Evolutionary conservation across 441 rosid species (phyloP), one percentile per base, ranked within the genome.

Genomic region (Mallotus japonicus): DNA sequence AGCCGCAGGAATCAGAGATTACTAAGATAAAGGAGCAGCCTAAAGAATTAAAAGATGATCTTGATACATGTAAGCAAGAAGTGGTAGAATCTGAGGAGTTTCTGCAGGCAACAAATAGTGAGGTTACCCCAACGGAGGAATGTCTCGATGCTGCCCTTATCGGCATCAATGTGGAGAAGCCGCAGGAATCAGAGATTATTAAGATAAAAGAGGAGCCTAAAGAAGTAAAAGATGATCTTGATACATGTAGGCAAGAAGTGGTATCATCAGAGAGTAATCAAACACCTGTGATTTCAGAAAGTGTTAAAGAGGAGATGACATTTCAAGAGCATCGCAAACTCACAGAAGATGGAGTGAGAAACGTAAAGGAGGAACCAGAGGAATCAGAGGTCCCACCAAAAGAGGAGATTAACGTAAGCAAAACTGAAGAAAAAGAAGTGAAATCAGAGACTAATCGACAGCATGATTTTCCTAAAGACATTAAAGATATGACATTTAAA

Each of bases 131-230:
- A 0, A 60, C 61, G 3, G 55, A 58, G 12, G 72, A 67, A 8
- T 68, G 61, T 54, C 11, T 54, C 8, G 17, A 8, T 67, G 9
- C 6, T 67, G 9, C 3, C 28, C 47, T 32, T 37, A 37, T 4
- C 47, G 22, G 42, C 16, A 24, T 28, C 11, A 8, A 28, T 8
- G 7, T 2, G 15, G 51, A 66, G 17, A 13, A 67, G 44, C 46
- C 60, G 37, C 55, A 16, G 13, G 55, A 50, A 37, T 15, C 32
- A 15, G 69, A 22, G 62, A 24, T 68, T 44, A 7, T 1, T 4
- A 56, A 14, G 79, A 67, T 80, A 1, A 78, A 81, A 64, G 74
- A 76, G 64, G 85, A 80, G 32, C 67, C 78, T 16, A 4, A 5
- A 32, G 58, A 50, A 28, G 16, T 2, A 22, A 19, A 65, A 14